Percentiles rank a stretch among this genome's conserved stretches.
phyloP scores from a whole-genome alignment of 2,329 filamentous ascomycete species.

The Ceratocystis cubensis region DNA sequence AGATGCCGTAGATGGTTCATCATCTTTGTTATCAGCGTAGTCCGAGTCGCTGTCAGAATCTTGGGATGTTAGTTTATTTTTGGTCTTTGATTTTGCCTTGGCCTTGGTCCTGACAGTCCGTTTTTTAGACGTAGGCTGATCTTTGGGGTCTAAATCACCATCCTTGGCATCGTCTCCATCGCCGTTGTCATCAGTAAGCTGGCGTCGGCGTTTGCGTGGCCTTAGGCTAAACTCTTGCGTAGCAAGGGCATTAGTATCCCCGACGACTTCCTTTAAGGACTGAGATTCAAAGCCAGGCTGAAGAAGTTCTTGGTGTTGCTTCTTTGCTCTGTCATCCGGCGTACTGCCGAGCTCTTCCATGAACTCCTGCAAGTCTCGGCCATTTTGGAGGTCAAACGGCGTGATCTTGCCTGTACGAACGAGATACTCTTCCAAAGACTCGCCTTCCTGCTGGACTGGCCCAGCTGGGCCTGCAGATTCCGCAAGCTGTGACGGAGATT shows the following conservation, averaged over 20 bases:
- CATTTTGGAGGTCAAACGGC: constrained; percentile 64
- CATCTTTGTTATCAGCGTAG: constrained; percentile 4
- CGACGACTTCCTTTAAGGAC: constrained; percentile 22
- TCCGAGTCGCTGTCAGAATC: background rate
- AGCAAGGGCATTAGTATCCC: background rate
- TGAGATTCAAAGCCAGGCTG: constrained; percentile 55
- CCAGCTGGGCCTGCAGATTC: constrained; percentile 3
- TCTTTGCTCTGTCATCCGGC: constrained; percentile 33
- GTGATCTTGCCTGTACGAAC: constrained; percentile 97
- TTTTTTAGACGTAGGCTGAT: constrained; percentile 26
- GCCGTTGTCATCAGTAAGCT: constrained; percentile 2
- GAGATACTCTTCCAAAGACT: constrained; percentile 76
- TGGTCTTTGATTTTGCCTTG: constrained; percentile 5
- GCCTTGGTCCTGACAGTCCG: constrained; percentile 22
- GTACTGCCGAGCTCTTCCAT: constrained; percentile 36
- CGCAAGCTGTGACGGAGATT: background rate
- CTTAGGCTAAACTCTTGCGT: constrained; percentile 17
- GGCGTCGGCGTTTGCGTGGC: constrained; percentile 14
- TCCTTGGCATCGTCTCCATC: background rate
- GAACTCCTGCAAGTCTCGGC: constrained; percentile 53
- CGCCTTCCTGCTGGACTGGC: constrained; percentile 36
- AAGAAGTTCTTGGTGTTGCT: constrained; percentile 61
- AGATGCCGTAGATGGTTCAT: constrained; percentile 2
- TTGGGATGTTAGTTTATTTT: background rate
- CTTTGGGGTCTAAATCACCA: constrained; percentile 34